Conservation (phyloP, 139 green algal genomes). For the Penium margaritaceum region DNA sequence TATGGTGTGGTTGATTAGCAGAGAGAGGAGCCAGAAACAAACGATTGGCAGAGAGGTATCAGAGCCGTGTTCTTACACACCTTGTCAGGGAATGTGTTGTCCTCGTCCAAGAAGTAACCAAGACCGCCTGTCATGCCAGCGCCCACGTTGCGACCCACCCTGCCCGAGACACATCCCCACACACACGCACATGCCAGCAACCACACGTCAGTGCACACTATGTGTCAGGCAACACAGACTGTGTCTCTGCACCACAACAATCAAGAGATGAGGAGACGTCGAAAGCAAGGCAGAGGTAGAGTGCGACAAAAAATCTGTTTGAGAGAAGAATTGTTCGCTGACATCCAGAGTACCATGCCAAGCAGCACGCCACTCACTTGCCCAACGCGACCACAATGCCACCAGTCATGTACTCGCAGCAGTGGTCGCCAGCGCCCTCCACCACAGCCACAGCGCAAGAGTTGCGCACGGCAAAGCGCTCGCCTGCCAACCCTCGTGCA, state of each 20-base stretch:
- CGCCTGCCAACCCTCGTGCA: conserved; percentile 78
- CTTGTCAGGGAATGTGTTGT: conserved; percentile 78
- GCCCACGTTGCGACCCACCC: conserved; percentile 85
- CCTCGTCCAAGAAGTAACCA: conserved; percentile 92
- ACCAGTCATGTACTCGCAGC: conserved; percentile 98
- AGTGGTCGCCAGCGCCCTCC: conserved; percentile 94
- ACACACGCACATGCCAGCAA: neutral
- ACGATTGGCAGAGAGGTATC: no score
- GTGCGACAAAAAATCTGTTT: neutral
- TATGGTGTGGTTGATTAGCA: neutral
- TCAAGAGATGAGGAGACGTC: neutral
- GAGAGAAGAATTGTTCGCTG: neutral
- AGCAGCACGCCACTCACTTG: conserved; percentile 47
- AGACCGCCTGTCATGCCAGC: conserved; percentile 96
- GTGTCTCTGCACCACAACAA: neutral
- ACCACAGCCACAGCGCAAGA: conserved; percentile 83
- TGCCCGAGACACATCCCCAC: neutral
- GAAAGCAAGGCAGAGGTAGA: neutral
- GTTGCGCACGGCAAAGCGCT: conserved; percentile 86
- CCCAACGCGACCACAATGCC: conserved; percentile 65
- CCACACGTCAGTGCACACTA: neutral
- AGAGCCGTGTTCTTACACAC: no score
- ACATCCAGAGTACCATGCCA: conserved; percentile 1
- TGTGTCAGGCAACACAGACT: neutral
- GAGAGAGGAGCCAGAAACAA: neutral